Evolutionary conservation across 305 asterid genomes (phyloP), one percentile per base, ranked within the genome.

Genomic region (Fraxinus nigra): DNA sequence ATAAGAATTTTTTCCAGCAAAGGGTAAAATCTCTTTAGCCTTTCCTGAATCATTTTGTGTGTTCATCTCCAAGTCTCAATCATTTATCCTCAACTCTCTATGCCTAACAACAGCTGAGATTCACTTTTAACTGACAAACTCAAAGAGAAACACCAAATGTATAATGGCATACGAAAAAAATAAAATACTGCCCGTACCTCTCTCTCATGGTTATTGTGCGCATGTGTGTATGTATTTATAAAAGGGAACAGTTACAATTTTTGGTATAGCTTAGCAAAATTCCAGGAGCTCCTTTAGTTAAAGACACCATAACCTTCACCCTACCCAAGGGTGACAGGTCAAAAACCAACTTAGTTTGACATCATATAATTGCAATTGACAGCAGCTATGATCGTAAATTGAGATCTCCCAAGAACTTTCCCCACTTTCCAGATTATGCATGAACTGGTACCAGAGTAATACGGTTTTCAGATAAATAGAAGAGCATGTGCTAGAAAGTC

Each of bases 381-480:
- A 63, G 24, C 65, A 77, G 77, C 65, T 18, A 79, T 46, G 20
- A 69, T 69, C 40, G 30, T 69, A 69, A 28, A 30, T 69, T 30
- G 76, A 40, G 61, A 38, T 76, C 75, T 76, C 81, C 78, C 65
- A 34, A 14, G 18, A 26, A 28, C 79, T n/a, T 65, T 77, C 28
- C 72, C 65, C 74, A 76, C 80, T 75, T 46, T 63, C 70, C 77
- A 54, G 75, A 81, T 54, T 48, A 83, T 10, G 79, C 69, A 67
- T 46, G 46, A 72, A 76, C 81, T 72, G 56, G 48, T 5, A 14
- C 35, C 65, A 75, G 35, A 75, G 75, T n/a, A 81, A 70, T 1
- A 78, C 24, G 22, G 59, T 24, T 51, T 69, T 26, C 61, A 11
- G 34, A 79, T 48, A 26, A 33, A 54, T 75, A 22, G 75, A 80